phyloP scores from a whole-genome alignment of 805 yeast species.

The Candida taoyuanica region DNA sequence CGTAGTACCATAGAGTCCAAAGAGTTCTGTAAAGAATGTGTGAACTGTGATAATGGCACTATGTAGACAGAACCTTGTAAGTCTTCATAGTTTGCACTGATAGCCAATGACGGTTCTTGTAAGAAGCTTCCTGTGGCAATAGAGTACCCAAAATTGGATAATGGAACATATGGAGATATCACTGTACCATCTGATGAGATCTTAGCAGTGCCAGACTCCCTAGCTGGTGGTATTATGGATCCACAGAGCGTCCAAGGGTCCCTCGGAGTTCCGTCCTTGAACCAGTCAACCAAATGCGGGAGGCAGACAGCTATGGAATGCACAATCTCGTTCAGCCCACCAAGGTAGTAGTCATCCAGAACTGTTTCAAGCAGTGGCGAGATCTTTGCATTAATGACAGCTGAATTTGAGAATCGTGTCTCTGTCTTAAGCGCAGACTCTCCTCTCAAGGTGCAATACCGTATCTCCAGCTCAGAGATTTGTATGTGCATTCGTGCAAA shows the following conservation, averaged over 20 bases:
- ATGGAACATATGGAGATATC: conserved; percentile 23
- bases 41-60: conserved; percentile 34
- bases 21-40: background rate
- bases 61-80: conserved; percentile 40
- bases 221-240: background rate
- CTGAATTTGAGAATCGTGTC: conserved; percentile 17
- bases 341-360: conserved; percentile 45
- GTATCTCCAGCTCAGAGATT: conserved; percentile 29
- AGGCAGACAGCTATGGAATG: conserved; percentile 37
- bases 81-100: conserved; percentile 48
- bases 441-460: conserved; percentile 53
- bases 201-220: background rate
- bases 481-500: conserved; percentile 33
- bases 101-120: conserved; percentile 38
- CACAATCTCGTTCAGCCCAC: conserved; percentile 48
- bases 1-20: background rate
- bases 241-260: conserved; percentile 36
- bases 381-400: conserved; percentile 14
- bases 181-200: conserved; percentile 1
- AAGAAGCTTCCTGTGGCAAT: conserved; percentile 39
- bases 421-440: conserved; percentile 47
- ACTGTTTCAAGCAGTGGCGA: conserved; percentile 43
- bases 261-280: conserved; percentile 24
- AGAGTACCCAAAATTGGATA: conserved; percentile 43
- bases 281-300: conserved; percentile 37